Conservation (phyloP, 2,329 filamentous ascomycete genomes). For the Geosmithia putterillii region DNA sequence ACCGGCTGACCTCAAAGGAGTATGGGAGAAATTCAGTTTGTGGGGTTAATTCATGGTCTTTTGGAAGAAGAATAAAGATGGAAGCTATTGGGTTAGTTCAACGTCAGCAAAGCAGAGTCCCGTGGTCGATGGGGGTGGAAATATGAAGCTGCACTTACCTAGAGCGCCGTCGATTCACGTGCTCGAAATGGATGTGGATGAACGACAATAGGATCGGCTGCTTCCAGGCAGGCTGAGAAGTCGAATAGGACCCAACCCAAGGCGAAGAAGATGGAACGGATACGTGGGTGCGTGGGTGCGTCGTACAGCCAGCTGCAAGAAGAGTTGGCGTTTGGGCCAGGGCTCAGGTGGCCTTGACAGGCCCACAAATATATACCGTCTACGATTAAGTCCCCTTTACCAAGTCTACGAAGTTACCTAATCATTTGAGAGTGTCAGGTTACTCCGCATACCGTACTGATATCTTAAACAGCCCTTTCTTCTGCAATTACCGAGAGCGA, state of each 20-base stretch:
- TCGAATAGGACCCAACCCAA: background rate
- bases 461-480: background rate
- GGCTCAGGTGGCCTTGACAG: background rate
- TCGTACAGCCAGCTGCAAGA: background rate
- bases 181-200: background rate
- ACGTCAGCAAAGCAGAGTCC: conserved; percentile 8
- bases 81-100: conserved; percentile 5
- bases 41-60: conserved; percentile 19
- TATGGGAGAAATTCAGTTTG: conserved; percentile 18
- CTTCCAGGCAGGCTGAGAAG: conserved; percentile 5
- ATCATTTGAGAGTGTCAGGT: background rate
- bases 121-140: background rate
- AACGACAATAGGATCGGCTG: conserved; percentile 3
- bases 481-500: background rate
- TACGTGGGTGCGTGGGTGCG: background rate
- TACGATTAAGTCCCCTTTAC: background rate
- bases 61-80: conserved; percentile 8
- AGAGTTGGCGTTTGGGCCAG: background rate
- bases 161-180: background rate
- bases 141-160: background rate
- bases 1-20: conserved; percentile 75
- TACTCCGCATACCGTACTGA: background rate
- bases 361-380: background rate
- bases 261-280: background rate
- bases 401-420: background rate